These are phyloP conservation scores for Xylariomycetidae sp. DNA, from an alignment of 2,329 filamentous ascomycete genomes.

Conservation along the genomic window DNA sequence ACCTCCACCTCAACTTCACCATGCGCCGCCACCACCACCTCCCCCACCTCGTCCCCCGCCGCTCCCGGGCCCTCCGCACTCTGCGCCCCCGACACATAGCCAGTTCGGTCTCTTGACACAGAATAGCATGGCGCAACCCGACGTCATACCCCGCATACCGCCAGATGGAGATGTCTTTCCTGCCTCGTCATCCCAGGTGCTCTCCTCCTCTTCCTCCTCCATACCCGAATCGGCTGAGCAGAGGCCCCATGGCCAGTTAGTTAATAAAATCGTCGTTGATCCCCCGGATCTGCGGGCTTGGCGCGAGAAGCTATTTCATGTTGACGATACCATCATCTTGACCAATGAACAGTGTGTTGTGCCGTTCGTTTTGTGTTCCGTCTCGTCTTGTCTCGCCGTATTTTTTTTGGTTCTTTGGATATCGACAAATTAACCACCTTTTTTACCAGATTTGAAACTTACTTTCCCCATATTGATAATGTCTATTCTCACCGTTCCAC, in stretches of 20 bases:
- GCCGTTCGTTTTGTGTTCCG: too few relatives aligned
- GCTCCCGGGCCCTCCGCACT: slow-evolving; percentile 30
- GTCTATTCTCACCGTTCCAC: slow-evolving; percentile 81
- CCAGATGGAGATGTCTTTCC: slow-evolving; percentile 33
- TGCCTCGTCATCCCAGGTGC: slow-evolving; percentile 12
- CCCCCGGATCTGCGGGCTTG: slow-evolving; percentile 65
- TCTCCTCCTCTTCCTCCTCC: slow-evolving; percentile 16
- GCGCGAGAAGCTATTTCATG: slow-evolving; percentile 69
- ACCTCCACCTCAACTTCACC: slow-evolving; percentile 17
- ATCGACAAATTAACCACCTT: too few relatives aligned
- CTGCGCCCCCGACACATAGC: slow-evolving; percentile 25
- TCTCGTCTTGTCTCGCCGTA: too few relatives aligned
- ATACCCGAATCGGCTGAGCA: slow-evolving; percentile 31
- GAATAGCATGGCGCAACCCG: slow-evolving; percentile 25
- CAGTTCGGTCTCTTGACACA: slow-evolving; percentile 45
- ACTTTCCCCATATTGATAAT: slow-evolving; percentile 81
- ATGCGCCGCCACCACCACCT: slow-evolving; percentile 15
- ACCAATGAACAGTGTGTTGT: slow-evolving; percentile 62
- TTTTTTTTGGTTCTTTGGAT: too few relatives aligned
- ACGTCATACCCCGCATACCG: slow-evolving; percentile 23
- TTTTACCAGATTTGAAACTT: slow-evolving; percentile 67
- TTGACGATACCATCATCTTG: slow-evolving; percentile 68
- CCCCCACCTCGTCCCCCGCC: slow-evolving; percentile 22
- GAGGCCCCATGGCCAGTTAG: slow-evolving; percentile 47
- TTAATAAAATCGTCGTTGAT: slow-evolving; percentile 54